phyloP scores from a whole-genome alignment of 2,329 filamentous ascomycete species.

The Diaporthe caulivora region DNA sequence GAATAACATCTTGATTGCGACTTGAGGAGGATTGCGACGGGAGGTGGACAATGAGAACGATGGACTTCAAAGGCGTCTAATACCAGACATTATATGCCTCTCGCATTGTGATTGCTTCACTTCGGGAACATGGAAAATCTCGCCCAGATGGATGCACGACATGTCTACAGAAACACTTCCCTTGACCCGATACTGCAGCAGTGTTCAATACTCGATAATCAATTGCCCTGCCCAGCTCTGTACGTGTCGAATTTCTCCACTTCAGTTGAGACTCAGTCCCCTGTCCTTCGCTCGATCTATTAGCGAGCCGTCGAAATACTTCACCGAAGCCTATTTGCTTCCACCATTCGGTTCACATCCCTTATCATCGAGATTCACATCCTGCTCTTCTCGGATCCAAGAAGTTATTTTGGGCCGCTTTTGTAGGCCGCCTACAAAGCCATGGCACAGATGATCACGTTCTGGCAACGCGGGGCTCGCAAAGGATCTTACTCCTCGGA shows the following conservation, averaged over 20 bases:
- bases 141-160: no score
- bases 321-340: not conserved
- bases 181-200: no score
- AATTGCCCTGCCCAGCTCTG: not conserved
- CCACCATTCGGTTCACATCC: slow-evolving; percentile 1
- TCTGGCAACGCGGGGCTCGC: no score
- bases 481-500: no score
- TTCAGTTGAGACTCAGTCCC: not conserved
- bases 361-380: no score
- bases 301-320: not conserved
- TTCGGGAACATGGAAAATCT: not conserved
- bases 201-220: not conserved
- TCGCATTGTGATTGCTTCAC: not conserved
- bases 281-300: not conserved
- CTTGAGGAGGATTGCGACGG: not conserved
- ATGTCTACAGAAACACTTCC: no score
- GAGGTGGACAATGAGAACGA: not conserved
- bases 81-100: not conserved
- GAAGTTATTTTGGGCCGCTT: no score
- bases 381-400: no score
- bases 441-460: no score
- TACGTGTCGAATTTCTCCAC: no score
- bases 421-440: no score
- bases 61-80: not conserved
- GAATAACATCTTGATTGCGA: not conserved